These are phyloP conservation scores for Austroboletus olivaceoglutinosus DNA, from an alignment of 1,284 basidiomycete genomes.

Conservation along the genomic window DNA sequence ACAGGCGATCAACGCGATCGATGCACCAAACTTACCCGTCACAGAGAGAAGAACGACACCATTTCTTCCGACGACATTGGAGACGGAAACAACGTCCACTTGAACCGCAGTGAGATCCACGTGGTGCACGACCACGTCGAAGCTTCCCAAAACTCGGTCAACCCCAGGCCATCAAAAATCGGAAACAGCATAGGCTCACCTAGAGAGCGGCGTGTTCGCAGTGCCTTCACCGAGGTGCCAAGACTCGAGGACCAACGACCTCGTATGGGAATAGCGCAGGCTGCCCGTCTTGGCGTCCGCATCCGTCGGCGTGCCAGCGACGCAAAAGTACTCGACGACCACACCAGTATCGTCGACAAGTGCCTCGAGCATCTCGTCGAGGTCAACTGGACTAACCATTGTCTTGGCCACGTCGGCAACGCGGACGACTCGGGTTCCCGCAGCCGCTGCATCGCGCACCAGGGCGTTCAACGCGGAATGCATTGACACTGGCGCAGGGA, in stretches of 20 bases:
- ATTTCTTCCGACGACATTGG: too few species aligned
- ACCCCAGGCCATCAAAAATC: too few species aligned
- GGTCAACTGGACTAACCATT: conserved; percentile 13
- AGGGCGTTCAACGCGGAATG: conserved; percentile 18
- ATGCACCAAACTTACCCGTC: too few species aligned
- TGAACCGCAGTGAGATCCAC: conserved; percentile 24
- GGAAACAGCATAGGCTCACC: conserved; percentile 6
- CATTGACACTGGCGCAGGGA: conserved; percentile 10
- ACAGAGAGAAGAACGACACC: too few species aligned
- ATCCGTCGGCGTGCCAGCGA: conserved; percentile 15
- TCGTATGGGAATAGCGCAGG: conserved; percentile 13
- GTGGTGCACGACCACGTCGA: conserved; percentile 19
- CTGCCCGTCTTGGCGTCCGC: conserved; percentile 24
- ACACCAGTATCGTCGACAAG: conserved; percentile 17
- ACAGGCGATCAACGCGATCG: too few species aligned
- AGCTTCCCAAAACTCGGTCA: conserved; percentile 4
- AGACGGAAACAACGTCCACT: conserved; percentile 16
- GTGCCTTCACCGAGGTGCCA: conserved; percentile 13
- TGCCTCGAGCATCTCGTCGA: conserved; percentile 13
- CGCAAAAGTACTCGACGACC: conserved; percentile 27
- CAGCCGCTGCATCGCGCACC: conserved; percentile 11
- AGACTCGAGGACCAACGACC: conserved; percentile 20
- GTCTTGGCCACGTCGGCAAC: conserved; percentile 24
- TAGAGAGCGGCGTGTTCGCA: conserved; percentile 6
- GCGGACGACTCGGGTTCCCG: conserved; percentile 22